Percentiles rank a stretch among this genome's conserved stretches.
Evolutionary conservation across 345 rosid genomes (phyloP).

Genomic region (Murraya paniculata): DNA sequence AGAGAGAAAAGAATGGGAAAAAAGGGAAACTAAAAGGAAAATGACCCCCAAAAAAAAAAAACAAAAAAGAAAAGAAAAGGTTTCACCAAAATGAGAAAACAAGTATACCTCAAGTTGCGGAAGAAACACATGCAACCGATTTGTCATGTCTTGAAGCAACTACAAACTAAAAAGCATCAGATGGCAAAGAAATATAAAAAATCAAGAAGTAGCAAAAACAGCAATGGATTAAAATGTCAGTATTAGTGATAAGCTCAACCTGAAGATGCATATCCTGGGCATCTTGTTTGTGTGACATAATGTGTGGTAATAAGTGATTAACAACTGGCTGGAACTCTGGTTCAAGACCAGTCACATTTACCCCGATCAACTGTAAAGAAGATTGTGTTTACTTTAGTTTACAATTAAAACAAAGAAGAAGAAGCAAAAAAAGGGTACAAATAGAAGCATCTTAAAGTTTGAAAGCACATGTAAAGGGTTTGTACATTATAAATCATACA

Average conservation of each 20-base stretch:
- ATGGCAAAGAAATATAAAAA: slow-evolving; percentile 27
- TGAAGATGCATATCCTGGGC: slow-evolving; percentile 73
- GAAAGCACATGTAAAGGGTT: background rate
- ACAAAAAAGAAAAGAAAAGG: background rate
- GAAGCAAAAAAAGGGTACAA: background rate
- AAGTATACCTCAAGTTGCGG: slow-evolving; percentile 80
- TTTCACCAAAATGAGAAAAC: slow-evolving; percentile 1
- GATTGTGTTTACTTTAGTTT: slow-evolving; percentile 11
- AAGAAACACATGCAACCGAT: slow-evolving; percentile 61
- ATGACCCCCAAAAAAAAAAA: background rate
- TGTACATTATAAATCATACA: background rate
- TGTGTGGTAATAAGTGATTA: slow-evolving; percentile 67
- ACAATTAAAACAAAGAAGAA: background rate
- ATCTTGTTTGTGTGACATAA: slow-evolving; percentile 71
- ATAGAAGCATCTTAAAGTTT: slow-evolving; percentile 8
- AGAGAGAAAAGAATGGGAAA: background rate
- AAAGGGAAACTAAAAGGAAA: slow-evolving; percentile 5
- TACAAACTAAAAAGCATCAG: slow-evolving; percentile 48
- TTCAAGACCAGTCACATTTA: slow-evolving; percentile 65
- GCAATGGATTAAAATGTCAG: background rate
- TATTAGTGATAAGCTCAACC: slow-evolving; percentile 31
- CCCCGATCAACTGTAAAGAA: slow-evolving; percentile 67
- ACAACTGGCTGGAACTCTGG: slow-evolving; percentile 86
- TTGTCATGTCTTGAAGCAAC: slow-evolving; percentile 84
- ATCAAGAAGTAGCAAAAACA: slow-evolving; percentile 3